Percentiles rank a stretch among this genome's conserved stretches.
phyloP scores from a whole-genome alignment of 2,329 filamentous ascomycete genomes.

The Ustulina deusta region DNA sequence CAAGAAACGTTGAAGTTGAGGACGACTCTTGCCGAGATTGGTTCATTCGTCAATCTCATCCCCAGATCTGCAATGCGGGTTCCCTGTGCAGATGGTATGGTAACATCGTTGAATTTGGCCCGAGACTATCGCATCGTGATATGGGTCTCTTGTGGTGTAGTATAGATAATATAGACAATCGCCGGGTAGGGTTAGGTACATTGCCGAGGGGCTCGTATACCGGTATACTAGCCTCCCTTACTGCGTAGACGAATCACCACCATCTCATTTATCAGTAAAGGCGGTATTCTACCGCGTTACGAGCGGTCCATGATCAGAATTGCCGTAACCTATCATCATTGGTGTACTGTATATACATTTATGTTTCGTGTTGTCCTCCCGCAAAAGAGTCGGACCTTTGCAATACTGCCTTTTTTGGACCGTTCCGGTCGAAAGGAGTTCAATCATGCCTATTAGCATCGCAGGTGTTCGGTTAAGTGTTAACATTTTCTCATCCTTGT shows the following conservation, averaged over 20 bases:
- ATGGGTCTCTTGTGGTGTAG: background rate
- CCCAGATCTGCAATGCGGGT: constrained; percentile 31
- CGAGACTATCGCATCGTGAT: constrained; percentile 12
- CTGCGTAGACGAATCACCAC: background rate
- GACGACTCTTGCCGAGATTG: constrained; percentile 8
- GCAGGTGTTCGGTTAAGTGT: background rate
- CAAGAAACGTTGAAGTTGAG: constrained; percentile 2
- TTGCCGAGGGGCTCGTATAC: background rate
- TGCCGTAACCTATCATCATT: background rate
- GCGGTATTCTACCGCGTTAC: constrained; percentile 1
- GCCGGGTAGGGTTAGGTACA: constrained; percentile 1
- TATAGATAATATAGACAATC: background rate
- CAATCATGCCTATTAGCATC: background rate
- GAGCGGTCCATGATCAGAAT: background rate
- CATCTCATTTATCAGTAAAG: background rate
- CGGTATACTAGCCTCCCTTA: too few relatives aligned
- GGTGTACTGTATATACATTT: background rate
- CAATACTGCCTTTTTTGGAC: background rate
- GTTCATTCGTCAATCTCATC: constrained; percentile 4
- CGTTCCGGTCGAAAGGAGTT: background rate
- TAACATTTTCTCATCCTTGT: background rate
- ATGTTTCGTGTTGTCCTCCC: background rate
- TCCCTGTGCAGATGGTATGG: constrained; percentile 21
- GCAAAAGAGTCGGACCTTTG: background rate
- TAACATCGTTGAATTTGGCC: constrained; percentile 22